phyloP scores from a whole-genome alignment of 2,329 filamentous ascomycete genomes.

The Pseudocercospora musae region DNA sequence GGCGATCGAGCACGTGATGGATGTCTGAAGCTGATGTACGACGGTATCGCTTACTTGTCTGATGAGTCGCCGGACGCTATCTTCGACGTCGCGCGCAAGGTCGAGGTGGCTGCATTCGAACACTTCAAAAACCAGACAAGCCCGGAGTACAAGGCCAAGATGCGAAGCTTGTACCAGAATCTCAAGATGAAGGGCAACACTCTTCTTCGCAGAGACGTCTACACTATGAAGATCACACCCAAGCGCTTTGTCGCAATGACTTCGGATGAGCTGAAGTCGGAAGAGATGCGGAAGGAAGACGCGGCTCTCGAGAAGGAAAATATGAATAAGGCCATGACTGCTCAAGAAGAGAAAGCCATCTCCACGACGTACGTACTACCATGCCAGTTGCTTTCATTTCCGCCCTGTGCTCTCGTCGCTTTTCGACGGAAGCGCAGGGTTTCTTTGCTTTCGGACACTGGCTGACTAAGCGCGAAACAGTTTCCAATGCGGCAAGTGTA shows the following conservation, averaged over 20 bases:
- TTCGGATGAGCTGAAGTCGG: constrained; percentile 86
- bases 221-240: constrained; percentile 68
- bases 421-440: constrained; percentile 26
- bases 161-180: constrained; percentile 90
- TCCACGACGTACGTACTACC: constrained; percentile 31
- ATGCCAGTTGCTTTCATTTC: neutral
- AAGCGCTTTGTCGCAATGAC: constrained; percentile 80
- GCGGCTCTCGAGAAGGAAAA: constrained; percentile 80
- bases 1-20: constrained; percentile 71
- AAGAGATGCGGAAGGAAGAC: constrained; percentile 73
- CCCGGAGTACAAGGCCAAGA: constrained; percentile 77
- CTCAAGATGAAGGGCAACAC: constrained; percentile 89
- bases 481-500: constrained; percentile 87
- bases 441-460: constrained; percentile 30
- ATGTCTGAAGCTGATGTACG: constrained; percentile 89
- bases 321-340: constrained; percentile 95
- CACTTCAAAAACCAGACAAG: constrained; percentile 67
- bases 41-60: constrained; percentile 77
- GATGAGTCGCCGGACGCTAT: constrained; percentile 61
- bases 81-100: constrained; percentile 61
- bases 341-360: constrained; percentile 86
- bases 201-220: constrained; percentile 70
- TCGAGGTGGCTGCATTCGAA: constrained; percentile 74
- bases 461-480: constrained; percentile 51
- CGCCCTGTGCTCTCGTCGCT: constrained; percentile 17